A percentile compares a stretch with the other conserved stretches of the same genome.
Conservation (phyloP, 176 grass and related monocot genomes). For the Secale cereale region DNA sequence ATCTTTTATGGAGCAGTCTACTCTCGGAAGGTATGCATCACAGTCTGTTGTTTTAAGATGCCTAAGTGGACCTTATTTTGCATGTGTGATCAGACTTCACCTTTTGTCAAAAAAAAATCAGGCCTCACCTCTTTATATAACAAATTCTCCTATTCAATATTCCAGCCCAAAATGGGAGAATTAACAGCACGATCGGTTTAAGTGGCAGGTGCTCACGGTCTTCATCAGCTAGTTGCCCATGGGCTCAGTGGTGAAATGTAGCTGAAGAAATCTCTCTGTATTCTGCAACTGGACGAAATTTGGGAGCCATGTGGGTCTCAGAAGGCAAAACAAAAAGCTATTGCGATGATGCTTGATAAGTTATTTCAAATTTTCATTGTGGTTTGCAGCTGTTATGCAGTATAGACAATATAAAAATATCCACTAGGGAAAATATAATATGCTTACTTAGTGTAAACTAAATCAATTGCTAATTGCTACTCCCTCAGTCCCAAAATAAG, state of each 20-base stretch:
- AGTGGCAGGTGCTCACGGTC: background rate
- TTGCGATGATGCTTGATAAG: background rate
- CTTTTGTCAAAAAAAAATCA: too few relatives aligned
- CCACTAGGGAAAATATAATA: background rate
- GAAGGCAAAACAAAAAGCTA: background rate
- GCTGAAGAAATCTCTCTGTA: slow-evolving; percentile 44
- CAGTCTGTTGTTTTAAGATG: background rate
- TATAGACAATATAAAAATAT: background rate
- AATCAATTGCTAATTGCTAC: background rate
- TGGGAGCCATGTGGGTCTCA: slow-evolving; percentile 63
- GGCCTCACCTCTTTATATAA: background rate
- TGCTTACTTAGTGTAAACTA: background rate
- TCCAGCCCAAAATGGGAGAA: background rate
- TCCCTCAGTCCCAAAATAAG: too few relatives aligned
- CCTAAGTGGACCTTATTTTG: slow-evolving; percentile 20
- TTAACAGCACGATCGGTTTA: background rate
- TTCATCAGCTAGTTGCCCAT: slow-evolving; percentile 74
- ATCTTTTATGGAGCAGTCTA: slow-evolving; percentile 30
- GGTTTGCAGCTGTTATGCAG: background rate
- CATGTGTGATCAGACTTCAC: slow-evolving; percentile 6
- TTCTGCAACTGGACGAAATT: slow-evolving; percentile 47
- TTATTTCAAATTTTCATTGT: background rate
- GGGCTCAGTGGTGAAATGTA: slow-evolving; percentile 62
- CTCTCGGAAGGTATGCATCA: slow-evolving; percentile 43
- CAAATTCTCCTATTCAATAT: background rate